Conservation (phyloP, 2,329 filamentous ascomycete genomes). For the Fusarium sacchari region DNA sequence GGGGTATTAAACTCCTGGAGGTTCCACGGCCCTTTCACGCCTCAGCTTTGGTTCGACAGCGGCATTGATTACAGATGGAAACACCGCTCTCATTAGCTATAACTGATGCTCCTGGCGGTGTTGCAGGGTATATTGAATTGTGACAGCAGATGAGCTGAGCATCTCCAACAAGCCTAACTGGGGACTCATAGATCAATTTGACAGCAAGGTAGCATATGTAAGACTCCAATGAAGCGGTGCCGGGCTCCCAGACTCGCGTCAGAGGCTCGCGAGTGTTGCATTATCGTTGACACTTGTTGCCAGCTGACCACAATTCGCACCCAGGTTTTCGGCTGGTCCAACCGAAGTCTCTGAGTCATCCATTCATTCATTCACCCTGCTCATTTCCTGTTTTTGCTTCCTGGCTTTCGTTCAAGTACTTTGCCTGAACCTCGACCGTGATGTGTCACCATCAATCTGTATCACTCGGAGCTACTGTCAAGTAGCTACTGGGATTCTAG, state of each 20-base stretch:
- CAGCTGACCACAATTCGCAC: background rate
- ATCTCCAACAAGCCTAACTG: background rate
- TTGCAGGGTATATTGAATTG: background rate
- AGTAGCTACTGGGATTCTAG: slow-evolving; percentile 13
- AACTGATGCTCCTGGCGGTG: background rate
- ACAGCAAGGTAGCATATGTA: background rate
- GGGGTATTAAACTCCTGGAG: slow-evolving; percentile 46
- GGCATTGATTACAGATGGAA: slow-evolving; percentile 56
- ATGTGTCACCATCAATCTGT: background rate
- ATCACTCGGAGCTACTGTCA: background rate
- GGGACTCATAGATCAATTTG: background rate
- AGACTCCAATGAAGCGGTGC: too few species aligned
- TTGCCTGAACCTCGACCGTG: background rate
- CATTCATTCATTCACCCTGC: background rate
- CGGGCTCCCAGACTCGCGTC: too few species aligned
- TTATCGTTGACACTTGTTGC: background rate
- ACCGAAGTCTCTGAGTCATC: background rate
- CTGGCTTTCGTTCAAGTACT: background rate
- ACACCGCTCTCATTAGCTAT: slow-evolving; percentile 7
- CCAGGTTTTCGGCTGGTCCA: background rate
- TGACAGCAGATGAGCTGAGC: background rate
- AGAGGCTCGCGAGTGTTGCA: background rate
- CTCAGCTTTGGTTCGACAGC: slow-evolving; percentile 57
- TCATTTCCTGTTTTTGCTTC: background rate
- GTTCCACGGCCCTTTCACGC: slow-evolving; percentile 56